A percentile compares a stretch with the other conserved stretches of the same genome.
These are phyloP conservation scores for Erodium chrysanthum DNA, from an alignment of 441 rosid species.

Conservation along the genomic window DNA sequence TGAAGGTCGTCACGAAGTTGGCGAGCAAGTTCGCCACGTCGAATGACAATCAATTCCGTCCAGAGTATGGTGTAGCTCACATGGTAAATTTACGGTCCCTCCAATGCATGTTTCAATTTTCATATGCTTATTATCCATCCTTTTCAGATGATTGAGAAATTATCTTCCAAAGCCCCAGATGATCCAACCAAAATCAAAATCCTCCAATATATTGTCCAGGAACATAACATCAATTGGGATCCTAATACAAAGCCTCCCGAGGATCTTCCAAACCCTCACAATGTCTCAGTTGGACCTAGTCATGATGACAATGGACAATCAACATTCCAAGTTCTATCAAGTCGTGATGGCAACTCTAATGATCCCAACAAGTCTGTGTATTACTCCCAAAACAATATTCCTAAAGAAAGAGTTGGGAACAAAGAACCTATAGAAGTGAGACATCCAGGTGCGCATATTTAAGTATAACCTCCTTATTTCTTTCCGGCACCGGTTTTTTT, in stretches of 20 bases:
- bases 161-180: constrained; percentile 76
- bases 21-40: too few species aligned
- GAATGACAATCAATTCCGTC: too few species aligned
- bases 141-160: constrained; percentile 66
- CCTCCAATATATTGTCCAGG: constrained; percentile 61
- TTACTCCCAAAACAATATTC: constrained; percentile 23
- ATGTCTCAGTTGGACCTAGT: constrained; percentile 20
- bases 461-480: too few species aligned
- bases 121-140: constrained; percentile 6
- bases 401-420: constrained; percentile 22
- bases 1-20: too few species aligned
- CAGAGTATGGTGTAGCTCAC: constrained; percentile 85
- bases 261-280: constrained; percentile 37
- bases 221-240: constrained; percentile 72
- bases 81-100: constrained; percentile 38
- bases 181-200: constrained; percentile 71
- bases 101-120: too few species aligned
- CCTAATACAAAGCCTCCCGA: constrained; percentile 42
- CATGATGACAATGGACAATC: constrained; percentile 28
- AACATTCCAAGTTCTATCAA: constrained; percentile 15
- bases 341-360: constrained; percentile 28
- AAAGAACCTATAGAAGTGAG: constrained; percentile 20
- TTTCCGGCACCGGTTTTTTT: too few species aligned
- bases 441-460: constrained; percentile 54
- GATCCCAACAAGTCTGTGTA: constrained; percentile 25